phyloP scores from a whole-genome alignment of 805 yeast species.

The Lipomyces sp. region DNA sequence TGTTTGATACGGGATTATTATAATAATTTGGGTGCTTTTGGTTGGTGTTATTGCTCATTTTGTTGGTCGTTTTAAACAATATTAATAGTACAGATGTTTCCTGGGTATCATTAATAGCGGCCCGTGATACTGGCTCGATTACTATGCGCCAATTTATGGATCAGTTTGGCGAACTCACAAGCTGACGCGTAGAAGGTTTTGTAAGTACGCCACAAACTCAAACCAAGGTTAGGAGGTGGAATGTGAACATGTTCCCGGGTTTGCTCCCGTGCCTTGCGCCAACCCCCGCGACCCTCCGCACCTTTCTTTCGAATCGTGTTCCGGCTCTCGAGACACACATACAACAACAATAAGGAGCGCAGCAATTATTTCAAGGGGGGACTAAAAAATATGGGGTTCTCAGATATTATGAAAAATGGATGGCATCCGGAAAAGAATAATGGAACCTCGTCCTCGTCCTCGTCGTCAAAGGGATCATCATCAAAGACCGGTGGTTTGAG shows the following conservation, averaged over 20 bases:
- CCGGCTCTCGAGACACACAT: too few relatives aligned
- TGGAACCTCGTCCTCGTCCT: slow-evolving; percentile 13
- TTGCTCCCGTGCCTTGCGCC: too few relatives aligned
- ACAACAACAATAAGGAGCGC: background rate
- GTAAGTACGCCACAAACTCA: too few relatives aligned
- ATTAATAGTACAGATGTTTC: background rate
- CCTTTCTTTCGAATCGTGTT: too few relatives aligned
- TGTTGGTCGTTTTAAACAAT: background rate
- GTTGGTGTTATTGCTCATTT: background rate
- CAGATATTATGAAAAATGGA: slow-evolving; percentile 36
- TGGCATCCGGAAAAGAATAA: slow-evolving; percentile 37
- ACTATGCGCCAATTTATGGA: too few relatives aligned
- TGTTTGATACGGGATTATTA: background rate
- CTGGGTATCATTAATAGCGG: too few relatives aligned
- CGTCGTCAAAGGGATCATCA: slow-evolving; percentile 17
- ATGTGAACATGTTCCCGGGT: too few relatives aligned
- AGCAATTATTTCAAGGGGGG: background rate
- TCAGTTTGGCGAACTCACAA: too few relatives aligned
- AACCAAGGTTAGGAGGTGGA: too few relatives aligned
- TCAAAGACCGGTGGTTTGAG: background rate
- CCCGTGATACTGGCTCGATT: too few relatives aligned
- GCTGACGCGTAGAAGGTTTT: too few relatives aligned
- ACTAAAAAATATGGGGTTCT: slow-evolving; percentile 23
- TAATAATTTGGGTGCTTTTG: slow-evolving; percentile 2
- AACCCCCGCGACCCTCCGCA: too few relatives aligned